Evolutionary conservation across 2,329 filamentous ascomycete genomes (phyloP), one percentile per base, ranked within the genome.

Genomic region (Macroventuria anomochaeta): DNA sequence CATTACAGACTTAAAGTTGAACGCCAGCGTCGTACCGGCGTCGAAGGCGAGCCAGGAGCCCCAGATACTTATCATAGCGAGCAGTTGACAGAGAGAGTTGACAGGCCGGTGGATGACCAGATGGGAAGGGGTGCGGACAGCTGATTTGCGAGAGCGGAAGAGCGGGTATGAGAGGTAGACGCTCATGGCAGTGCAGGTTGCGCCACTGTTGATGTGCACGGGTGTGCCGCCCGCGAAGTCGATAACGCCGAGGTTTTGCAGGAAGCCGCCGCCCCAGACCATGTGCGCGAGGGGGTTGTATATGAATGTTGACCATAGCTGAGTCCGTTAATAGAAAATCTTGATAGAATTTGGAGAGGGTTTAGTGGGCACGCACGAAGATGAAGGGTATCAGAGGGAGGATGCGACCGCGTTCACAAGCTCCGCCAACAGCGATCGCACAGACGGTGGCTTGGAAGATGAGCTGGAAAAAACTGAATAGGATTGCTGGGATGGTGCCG

Each of bases 401-500:
- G 21, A 81, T 62, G 18, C 79, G 68, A 0, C 79, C 79, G 29
- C 79, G 69, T 62, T 81, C 80, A 61, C 78, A 81, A 26, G 76
- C 75, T 12, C 79, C 79, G 5, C 80, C 80, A 7, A 81, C 74
- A 1, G 79, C 76, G 59, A 82, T 82, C 1, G 79, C 79, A 59
- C 79, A 82, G 1, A 82, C 79, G 0, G 79, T 82, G 0, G 80
- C 79, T 48, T 76, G 72, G 52, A 81, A 81, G 1, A 82, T 76
- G 8, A 81, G 67, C 66, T 82, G 80, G 47, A 82, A 82, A 63
- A 81, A 79, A 42, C 77, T 80, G 65, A 82, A 82, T 5, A 82
- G 61, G 11, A 81, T 76, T 5, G 79, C 79, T 0, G 80, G 79
- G 37, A 81, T 81, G 0, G 77, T 79, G 3, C 80, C 79, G 1